Conservation (phyloP, 495 filamentous ascomycete genomes). For the Hyaloscypha hepaticicola region DNA sequence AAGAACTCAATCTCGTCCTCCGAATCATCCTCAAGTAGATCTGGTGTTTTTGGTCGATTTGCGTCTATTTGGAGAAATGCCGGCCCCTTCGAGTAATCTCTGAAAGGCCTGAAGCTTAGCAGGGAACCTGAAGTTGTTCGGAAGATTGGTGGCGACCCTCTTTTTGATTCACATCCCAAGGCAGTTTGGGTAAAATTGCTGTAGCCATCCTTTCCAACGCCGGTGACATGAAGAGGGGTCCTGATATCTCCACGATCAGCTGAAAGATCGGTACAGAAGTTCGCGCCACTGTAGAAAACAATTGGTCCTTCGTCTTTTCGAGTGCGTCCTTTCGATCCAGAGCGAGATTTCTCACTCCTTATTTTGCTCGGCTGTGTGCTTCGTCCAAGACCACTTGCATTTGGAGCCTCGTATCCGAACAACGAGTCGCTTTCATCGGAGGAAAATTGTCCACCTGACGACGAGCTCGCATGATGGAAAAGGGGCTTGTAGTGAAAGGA, state of each 20-base stretch:
- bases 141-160: conserved; percentile 5
- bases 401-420: not conserved
- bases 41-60: conserved; percentile 16
- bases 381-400: conserved; percentile 5
- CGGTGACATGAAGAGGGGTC: conserved; percentile 41
- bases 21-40: conserved; percentile 31
- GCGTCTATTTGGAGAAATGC: conserved; percentile 26
- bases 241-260: conserved; percentile 50
- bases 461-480: conserved; percentile 51
- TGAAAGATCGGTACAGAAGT: conserved; percentile 75
- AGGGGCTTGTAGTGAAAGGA: conserved; percentile 63
- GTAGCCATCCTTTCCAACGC: conserved; percentile 32
- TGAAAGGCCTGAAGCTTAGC: conserved; percentile 44
- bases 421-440: conserved; percentile 36
- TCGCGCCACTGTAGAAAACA: conserved; percentile 73
- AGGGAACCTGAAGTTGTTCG: conserved; percentile 45
- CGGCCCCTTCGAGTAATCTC: conserved; percentile 29
- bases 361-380: not conserved
- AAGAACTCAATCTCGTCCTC: conserved; percentile 32
- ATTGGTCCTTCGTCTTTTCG: conserved; percentile 64
- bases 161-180: conserved; percentile 16
- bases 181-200: conserved; percentile 28
- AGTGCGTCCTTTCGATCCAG: conserved; percentile 37
- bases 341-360: conserved; percentile 31
- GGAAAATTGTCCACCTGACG: conserved; percentile 44